Base-by-base conservation (phyloP, 139 green algal genomes). In the Pseudopediastrum boryanum region DNA sequence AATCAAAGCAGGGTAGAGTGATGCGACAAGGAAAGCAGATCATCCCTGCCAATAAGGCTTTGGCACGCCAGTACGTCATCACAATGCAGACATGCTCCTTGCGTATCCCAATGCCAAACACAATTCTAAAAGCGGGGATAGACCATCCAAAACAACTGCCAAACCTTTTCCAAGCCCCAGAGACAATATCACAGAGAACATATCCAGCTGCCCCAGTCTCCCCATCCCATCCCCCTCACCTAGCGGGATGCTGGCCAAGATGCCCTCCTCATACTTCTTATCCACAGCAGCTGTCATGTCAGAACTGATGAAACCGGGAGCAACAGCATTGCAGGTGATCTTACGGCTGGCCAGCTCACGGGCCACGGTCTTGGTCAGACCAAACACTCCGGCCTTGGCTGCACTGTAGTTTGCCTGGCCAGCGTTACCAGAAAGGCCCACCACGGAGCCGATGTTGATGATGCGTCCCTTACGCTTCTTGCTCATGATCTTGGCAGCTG, bases 361-460 rank as follows among this genome's bases (percentile, higher is more conserved):
- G 3, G 94, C 94, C 3, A 90, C 85, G 13, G 88, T 93, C 85
- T 97, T 97, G 39, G 93, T 97, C 35, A 98, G 85, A 2, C 90
- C 94, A 75, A 97, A 91, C 21, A 98, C 91, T 42, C 94, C 94
- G 35, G 89, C 92, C 87, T 98, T 98, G 79, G 94, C 89, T 33
- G 94, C 94, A 0, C 77, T 66, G 76, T 98, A 98, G 88, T 98
- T 98, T 52, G 93, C 90, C 79, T 90, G 86, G 10, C 96, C 96
- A 23, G 93, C 88, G 73, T 99, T 99, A 52, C 97, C 97, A 16
- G 91, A 88, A 21, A 98, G 44, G 29, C 97, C 97, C 27, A 99
- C 95, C 13, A 99, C 96, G 0, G 94, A 98, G 2, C 94, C 89
- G 79, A 99, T 97, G 92, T 99, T 99, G 76, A 99, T 79, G 75